Evolutionary conservation across 805 yeast species (phyloP).

Genomic region (Citeromyces matritensis): DNA sequence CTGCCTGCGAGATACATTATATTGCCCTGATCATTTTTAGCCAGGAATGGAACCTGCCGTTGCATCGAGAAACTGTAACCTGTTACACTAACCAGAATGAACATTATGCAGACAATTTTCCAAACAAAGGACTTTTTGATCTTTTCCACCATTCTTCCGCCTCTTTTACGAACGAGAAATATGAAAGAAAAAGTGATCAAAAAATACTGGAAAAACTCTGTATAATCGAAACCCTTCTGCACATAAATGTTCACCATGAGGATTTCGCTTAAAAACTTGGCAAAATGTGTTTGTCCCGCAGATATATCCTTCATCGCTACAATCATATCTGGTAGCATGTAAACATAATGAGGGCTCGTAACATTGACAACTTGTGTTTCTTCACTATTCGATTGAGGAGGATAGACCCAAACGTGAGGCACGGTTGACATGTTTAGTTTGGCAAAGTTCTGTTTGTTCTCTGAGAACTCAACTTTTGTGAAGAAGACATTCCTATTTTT

Average conservation of each 20-base stretch:
- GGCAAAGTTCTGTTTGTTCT: conserved; percentile 24
- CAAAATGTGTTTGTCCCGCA: conserved; percentile 28
- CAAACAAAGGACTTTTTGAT: conserved; percentile 3
- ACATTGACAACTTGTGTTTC: conserved; percentile 9
- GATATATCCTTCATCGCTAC: conserved; percentile 10
- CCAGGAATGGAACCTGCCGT: conserved; percentile 47
- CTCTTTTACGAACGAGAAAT: conserved; percentile 31
- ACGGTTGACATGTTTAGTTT: conserved; percentile 28
- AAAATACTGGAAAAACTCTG: conserved; percentile 29
- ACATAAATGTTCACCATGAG: conserved; percentile 27
- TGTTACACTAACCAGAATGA: conserved; percentile 30
- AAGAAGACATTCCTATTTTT: conserved; percentile 25
- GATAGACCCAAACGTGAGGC: conserved; percentile 58
- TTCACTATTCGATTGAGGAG: conserved; percentile 14
- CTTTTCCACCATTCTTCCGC: conserved; percentile 12
- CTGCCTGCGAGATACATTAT: conserved; percentile 50
- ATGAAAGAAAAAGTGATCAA: conserved; percentile 26
- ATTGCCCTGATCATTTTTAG: conserved; percentile 31
- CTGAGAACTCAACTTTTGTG: conserved; percentile 31
- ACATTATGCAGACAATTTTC: conserved; percentile 8
- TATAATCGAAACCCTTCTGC: conserved; percentile 22
- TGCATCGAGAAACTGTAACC: conserved; percentile 56
- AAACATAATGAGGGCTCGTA: conserved; percentile 12
- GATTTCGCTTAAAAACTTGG: conserved; percentile 32
- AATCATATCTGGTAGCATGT: conserved; percentile 8